Evolutionary conservation across 306 rosid genomes (phyloP).

Genomic region (Sphenostylis stenocarpa): DNA sequence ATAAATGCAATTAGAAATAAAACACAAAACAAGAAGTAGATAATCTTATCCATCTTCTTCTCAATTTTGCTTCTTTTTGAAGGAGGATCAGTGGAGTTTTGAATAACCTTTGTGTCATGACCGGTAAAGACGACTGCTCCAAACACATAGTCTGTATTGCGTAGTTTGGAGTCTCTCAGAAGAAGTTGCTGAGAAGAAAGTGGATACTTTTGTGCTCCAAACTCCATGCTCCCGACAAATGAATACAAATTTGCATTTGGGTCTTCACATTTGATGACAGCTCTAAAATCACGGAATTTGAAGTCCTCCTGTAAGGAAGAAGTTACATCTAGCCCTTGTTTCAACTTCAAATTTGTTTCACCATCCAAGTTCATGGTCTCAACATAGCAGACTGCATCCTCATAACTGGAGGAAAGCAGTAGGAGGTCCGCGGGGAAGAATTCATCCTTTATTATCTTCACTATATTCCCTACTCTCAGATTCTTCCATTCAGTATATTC

Average conservation of each 20-base stretch:
- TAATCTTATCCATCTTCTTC: conserved; percentile 81
- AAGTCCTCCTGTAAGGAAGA: conserved; percentile 54
- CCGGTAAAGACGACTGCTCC: conserved; percentile 85
- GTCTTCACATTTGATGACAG: conserved; percentile 74
- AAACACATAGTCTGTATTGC: conserved; percentile 74
- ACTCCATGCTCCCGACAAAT: conserved; percentile 71
- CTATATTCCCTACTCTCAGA: conserved; percentile 77
- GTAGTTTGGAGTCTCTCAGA: conserved; percentile 87
- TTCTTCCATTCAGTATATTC: conserved; percentile 65
- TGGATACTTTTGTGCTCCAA: conserved; percentile 55
- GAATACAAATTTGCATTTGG: conserved; percentile 86
- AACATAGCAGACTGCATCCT: conserved; percentile 86
- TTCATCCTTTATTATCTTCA: conserved; percentile 71
- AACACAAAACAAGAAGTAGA: conserved; percentile 68
- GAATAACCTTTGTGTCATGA: conserved; percentile 83
- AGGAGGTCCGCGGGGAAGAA: conserved; percentile 89
- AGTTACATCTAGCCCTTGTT: conserved; percentile 78
- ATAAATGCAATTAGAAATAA: conserved; percentile 58
- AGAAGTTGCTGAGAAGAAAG: conserved; percentile 89
- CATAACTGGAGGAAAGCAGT: conserved; percentile 82
- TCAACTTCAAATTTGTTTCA: conserved; percentile 84
- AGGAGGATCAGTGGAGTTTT: conserved; percentile 82
- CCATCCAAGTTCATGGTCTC: conserved; percentile 96
- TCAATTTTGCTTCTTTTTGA: conserved; percentile 89
- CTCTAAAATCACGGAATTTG: conserved; percentile 48